Percentiles rank a stretch among this genome's conserved stretches.
Evolutionary conservation across 345 rosid genomes (phyloP).

Genomic region (Microcos paniculata): DNA sequence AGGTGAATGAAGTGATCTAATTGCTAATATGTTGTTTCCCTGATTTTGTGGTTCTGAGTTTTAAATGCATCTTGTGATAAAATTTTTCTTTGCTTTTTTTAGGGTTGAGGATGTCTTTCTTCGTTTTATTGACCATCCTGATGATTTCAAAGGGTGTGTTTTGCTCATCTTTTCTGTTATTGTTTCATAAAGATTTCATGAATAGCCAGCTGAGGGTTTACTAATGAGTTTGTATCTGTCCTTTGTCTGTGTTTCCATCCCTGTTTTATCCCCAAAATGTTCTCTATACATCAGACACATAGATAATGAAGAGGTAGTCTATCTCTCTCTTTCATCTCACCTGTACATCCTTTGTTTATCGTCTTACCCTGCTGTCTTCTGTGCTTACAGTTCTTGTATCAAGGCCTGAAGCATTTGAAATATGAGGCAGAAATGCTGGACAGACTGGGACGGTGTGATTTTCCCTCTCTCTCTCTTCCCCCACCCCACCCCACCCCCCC

Average conservation of each 20-base stretch:
- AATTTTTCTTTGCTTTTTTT: not conserved
- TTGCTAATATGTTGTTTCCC: not conserved
- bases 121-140: conserved; percentile 13
- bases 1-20: conserved; percentile 27
- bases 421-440: conserved; percentile 31
- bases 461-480: not conserved
- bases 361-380: not conserved
- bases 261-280: not conserved
- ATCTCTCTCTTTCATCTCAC: not conserved
- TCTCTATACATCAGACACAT: conserved; percentile 14
- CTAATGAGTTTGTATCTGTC: not conserved
- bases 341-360: not conserved
- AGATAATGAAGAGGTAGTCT: conserved; percentile 19
- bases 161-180: not conserved
- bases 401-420: conserved; percentile 22
- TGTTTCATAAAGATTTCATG: not conserved
- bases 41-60: not conserved
- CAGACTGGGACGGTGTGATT: conserved; percentile 19
- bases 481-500: too few relatives aligned
- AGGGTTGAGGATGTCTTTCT: conserved; percentile 37
- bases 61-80: not conserved
- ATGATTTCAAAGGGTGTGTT: conserved; percentile 13
- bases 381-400: conserved; percentile 19
- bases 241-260: not conserved
- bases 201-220: not conserved